Evolutionary conservation across 768 basidiomycete species (phyloP).

Genomic region (Hericium coralloides): DNA sequence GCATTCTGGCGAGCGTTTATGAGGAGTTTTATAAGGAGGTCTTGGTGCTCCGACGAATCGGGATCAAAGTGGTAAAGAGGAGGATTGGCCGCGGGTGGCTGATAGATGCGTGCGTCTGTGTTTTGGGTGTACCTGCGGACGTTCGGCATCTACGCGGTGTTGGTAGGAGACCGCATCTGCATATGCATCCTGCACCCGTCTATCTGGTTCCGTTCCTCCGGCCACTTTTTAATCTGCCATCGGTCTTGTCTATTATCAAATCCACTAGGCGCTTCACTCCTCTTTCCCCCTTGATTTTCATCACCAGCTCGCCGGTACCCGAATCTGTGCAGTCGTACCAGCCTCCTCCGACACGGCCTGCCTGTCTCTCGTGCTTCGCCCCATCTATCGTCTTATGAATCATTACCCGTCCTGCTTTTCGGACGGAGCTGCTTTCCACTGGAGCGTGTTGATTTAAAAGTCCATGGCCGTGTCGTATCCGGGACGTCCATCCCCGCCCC

Average conservation of each 20-base stretch:
- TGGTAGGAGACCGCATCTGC: too few relatives aligned
- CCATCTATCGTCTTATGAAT: background rate
- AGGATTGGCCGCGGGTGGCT: too few relatives aligned
- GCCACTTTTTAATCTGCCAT: background rate
- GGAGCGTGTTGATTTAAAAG: background rate
- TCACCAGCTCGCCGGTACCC: background rate
- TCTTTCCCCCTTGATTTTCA: background rate
- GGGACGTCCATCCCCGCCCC: background rate
- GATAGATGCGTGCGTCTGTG: too few relatives aligned
- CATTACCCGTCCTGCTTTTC: background rate
- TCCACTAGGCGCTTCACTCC: background rate
- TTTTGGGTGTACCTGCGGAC: too few relatives aligned
- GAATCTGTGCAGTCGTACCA: background rate
- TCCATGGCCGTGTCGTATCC: background rate
- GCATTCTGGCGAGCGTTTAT: background rate
- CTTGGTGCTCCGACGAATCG: slow-evolving; percentile 13
- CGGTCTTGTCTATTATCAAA: background rate
- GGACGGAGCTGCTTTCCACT: background rate
- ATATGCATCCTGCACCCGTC: too few relatives aligned
- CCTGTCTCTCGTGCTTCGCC: background rate
- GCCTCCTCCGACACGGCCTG: background rate
- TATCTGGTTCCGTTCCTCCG: background rate
- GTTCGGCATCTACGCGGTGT: too few relatives aligned
- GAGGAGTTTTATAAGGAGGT: slow-evolving; percentile 7
- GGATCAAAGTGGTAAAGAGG: background rate